Conservation (phyloP, 768 basidiomycete species). For the Phanerochaete sordida region DNA sequence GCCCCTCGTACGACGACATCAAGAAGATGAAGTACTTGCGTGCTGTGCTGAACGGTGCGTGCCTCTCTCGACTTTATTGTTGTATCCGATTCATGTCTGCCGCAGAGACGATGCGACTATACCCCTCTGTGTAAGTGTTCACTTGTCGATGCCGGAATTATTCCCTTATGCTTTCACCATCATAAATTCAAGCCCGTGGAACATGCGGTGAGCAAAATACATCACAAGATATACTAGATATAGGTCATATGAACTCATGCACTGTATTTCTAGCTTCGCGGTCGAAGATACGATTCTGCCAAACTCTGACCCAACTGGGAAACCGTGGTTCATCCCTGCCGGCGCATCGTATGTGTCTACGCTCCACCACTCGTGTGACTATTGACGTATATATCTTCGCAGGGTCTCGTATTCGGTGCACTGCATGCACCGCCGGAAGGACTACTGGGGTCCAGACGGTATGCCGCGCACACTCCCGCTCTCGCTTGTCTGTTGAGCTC, state of each 20-base stretch:
- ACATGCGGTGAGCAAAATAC: constrained; percentile 19
- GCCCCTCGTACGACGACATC: constrained; percentile 31
- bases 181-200: constrained; percentile 30
- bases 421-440: constrained; percentile 35
- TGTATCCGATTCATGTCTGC: neutral
- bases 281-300: constrained; percentile 22
- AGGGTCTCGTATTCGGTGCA: constrained; percentile 26
- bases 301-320: constrained; percentile 15
- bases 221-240: too few relatives aligned
- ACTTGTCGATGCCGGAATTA: too few relatives aligned
- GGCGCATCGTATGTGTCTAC: constrained; percentile 25
- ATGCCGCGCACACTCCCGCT: constrained; percentile 9
- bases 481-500: too few relatives aligned
- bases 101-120: constrained; percentile 41
- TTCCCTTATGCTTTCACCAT: too few relatives aligned
- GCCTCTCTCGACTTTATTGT: neutral
- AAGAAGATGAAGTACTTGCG: constrained; percentile 32
- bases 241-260: too few relatives aligned
- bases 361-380: neutral
- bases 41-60: constrained; percentile 32
- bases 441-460: constrained; percentile 56
- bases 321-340: constrained; percentile 26
- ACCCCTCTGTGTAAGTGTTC: constrained; percentile 27
- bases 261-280: constrained; percentile 11
- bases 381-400: neutral